A percentile compares a stretch with the other conserved stretches of the same genome.
Evolutionary conservation across 1,284 basidiomycete species (phyloP).

Genomic region (Cutaneotrichosporon sp.): DNA sequence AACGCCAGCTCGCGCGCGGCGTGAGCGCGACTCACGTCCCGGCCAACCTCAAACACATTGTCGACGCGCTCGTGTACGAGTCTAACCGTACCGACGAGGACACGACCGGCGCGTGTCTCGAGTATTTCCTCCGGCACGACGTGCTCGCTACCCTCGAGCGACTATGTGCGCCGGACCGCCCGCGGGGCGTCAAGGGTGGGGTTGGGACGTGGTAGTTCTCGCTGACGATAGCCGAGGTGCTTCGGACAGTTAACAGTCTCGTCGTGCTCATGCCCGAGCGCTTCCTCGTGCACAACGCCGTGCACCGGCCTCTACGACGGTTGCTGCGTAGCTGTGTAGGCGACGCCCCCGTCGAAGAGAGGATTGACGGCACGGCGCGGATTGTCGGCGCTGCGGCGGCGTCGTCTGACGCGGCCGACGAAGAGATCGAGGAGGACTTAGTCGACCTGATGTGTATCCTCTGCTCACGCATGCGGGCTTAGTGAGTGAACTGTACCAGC

Average conservation of each 20-base stretch:
- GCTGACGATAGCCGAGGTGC: slow-evolving; percentile 58
- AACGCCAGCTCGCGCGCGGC: slow-evolving; percentile 53
- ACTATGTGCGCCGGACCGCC: slow-evolving; percentile 74
- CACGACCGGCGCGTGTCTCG: slow-evolving; percentile 76
- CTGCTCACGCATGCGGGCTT: slow-evolving; percentile 81
- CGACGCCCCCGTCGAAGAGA: slow-evolving; percentile 73
- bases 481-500: slow-evolving; percentile 41
- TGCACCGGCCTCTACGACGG: slow-evolving; percentile 79
- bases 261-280: slow-evolving; percentile 82
- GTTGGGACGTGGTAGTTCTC: neutral
- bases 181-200: slow-evolving; percentile 66
- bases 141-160: slow-evolving; percentile 76
- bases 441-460: slow-evolving; percentile 85
- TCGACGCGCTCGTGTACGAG: slow-evolving; percentile 81
- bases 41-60: slow-evolving; percentile 68
- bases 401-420: slow-evolving; percentile 32
- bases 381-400: slow-evolving; percentile 74
- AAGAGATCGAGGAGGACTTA: slow-evolving; percentile 53
- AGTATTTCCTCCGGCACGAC: slow-evolving; percentile 86
- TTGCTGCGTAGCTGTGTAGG: slow-evolving; percentile 83
- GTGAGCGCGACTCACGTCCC: slow-evolving; percentile 79
- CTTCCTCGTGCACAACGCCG: slow-evolving; percentile 82
- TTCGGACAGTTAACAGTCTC: slow-evolving; percentile 78
- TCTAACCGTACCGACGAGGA: slow-evolving; percentile 74
- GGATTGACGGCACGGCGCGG: slow-evolving; percentile 63